Evolutionary conservation across 495 filamentous ascomycete genomes (phyloP).

Genomic region (Wilcoxina mikolae): DNA sequence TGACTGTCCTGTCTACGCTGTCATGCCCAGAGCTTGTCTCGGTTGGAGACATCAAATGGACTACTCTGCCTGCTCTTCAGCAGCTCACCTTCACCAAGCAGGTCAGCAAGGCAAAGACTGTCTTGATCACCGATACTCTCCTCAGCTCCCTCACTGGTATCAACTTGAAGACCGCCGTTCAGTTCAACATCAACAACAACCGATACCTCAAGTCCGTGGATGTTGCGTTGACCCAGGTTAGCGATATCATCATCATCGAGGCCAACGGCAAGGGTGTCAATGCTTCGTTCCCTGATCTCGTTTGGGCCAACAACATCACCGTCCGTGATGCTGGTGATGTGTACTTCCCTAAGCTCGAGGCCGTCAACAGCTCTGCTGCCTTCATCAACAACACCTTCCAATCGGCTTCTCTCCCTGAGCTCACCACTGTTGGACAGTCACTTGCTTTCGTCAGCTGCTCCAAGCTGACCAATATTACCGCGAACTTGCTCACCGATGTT

Average conservation of each 20-base stretch:
- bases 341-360: conserved; percentile 57
- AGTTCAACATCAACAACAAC: conserved; percentile 74
- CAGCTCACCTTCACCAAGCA: conserved; percentile 46
- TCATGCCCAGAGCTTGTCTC: conserved; percentile 45
- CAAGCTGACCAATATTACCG: conserved; percentile 58
- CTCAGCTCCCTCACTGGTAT: conserved; percentile 63
- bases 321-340: conserved; percentile 69
- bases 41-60: conserved; percentile 53
- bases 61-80: conserved; percentile 56
- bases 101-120: conserved; percentile 45
- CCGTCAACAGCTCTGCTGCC: conserved; percentile 62
- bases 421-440: conserved; percentile 58
- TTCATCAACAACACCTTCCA: conserved; percentile 68
- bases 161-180: conserved; percentile 46
- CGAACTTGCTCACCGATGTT: conserved; percentile 51
- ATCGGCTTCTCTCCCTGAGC: conserved; percentile 56
- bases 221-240: conserved; percentile 56
- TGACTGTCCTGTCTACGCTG: conserved; percentile 51
- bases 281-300: conserved; percentile 59
- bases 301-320: conserved; percentile 67
- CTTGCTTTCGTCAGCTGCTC: conserved; percentile 69
- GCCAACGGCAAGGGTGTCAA: conserved; percentile 43
- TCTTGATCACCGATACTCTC: conserved; percentile 71
- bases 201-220: conserved; percentile 49
- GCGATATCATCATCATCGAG: conserved; percentile 46